phyloP scores from a whole-genome alignment of 805 yeast species.

The Candida pseudoglaebosa region DNA sequence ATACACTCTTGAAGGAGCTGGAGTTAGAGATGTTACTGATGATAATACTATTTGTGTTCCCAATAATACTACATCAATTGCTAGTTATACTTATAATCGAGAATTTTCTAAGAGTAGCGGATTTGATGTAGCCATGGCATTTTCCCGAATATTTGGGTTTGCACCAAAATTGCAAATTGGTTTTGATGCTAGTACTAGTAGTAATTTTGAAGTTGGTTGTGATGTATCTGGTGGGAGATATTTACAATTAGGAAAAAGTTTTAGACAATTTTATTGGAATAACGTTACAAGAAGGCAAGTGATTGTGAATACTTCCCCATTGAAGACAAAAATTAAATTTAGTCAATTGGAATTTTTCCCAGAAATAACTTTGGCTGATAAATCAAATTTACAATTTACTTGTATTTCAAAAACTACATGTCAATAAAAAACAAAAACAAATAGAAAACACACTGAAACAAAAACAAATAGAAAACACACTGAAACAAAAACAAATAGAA shows the following conservation, averaged over 20 bases:
- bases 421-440: too few species aligned
- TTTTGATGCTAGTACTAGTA: background rate
- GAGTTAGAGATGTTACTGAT: background rate
- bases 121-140: background rate
- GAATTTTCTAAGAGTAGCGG: background rate
- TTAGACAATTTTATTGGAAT: constrained; percentile 1
- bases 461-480: too few species aligned
- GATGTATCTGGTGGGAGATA: constrained; percentile 1
- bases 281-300: constrained; percentile 2
- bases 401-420: background rate
- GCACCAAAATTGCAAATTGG: background rate
- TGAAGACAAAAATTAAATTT: background rate
- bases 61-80: constrained; percentile 1
- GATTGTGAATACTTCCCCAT: background rate
- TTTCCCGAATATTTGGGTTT: constrained; percentile 2
- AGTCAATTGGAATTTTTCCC: background rate
- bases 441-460: too few species aligned
- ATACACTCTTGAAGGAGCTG: constrained; percentile 1
- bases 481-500: too few species aligned
- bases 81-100: background rate
- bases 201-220: constrained; percentile 1
- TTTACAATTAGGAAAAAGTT: background rate
- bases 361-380: background rate
- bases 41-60: constrained; percentile 1
- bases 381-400: background rate